Base-by-base conservation (phyloP, 352 stramenopile species). In the Globisporangium cederbergense region DNA sequence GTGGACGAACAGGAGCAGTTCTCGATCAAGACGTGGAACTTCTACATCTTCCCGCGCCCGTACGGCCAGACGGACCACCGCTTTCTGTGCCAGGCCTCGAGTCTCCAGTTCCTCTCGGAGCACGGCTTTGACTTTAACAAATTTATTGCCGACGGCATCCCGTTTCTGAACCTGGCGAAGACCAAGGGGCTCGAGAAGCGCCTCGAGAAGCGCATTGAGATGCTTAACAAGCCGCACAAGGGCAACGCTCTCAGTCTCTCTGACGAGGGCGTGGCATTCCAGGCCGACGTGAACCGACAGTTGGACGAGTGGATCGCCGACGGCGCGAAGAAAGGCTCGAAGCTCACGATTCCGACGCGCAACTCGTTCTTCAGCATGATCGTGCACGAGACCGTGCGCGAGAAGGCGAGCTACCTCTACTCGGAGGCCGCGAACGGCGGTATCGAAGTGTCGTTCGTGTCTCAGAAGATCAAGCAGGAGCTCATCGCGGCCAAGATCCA, bases 61-160 rank as follows among this genome's bases (percentile, higher is more conserved):
- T 89, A 90, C 49, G 74, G 74, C 46, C 72, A 79, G 8, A 60
- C 76, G 55, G 86, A 95, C 64, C 74, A 89, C 62, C 84, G 86
- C 18, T 92, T 95, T 47, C 54, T 93, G 62, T 93, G 85, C 57
- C 86, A 95, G 60, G 79, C 82, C 0, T 90, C 81, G 38, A 93
- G 84, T 62, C 74, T 95, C 9, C 79, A 90, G 61, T 95, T 95
- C 63, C 69, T 95, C 6, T 83, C 81, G n/a, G 81, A 91, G 45
- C 80, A 91, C 52, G 81, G 82, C 60, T 95, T 95, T 63, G 86
- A 95, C 62, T 95, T 95, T 49, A 93, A 93, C 74, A 91, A 91
- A 67, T 90, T 89, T 60, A 92, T 95, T 65, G 68, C 66, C 20
- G 81, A 95, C n/a, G 86, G 86, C 59, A 91, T 95, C 62, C 74